Conservation (phyloP, 331 rosid genomes). For the Saraca asoca region DNA sequence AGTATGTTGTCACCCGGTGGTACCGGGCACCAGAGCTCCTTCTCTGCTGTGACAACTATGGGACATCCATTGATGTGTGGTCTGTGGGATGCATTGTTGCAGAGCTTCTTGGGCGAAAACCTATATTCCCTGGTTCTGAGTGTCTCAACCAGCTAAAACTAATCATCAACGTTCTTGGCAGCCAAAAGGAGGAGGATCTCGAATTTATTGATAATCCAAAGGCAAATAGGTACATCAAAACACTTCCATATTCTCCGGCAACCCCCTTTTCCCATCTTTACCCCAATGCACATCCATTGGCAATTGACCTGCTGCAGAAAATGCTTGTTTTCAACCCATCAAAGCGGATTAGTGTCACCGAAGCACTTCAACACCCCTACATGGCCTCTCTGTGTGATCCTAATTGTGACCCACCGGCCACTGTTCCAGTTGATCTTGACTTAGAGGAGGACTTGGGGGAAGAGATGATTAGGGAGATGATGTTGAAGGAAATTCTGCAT, state of each 20-base stretch:
- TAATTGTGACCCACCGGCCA: slow-evolving; percentile 55
- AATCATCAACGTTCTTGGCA: slow-evolving; percentile 73
- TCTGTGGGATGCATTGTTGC: slow-evolving; percentile 88
- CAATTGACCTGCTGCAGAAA: slow-evolving; percentile 70
- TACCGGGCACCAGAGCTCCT: slow-evolving; percentile 86
- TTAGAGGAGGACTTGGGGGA: slow-evolving; percentile 77
- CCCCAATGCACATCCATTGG: slow-evolving; percentile 71
- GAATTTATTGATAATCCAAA: slow-evolving; percentile 76
- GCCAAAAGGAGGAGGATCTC: slow-evolving; percentile 81
- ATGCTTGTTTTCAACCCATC: slow-evolving; percentile 85
- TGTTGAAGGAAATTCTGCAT: slow-evolving; percentile 79
- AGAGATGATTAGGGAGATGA: slow-evolving; percentile 81
- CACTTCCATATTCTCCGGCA: slow-evolving; percentile 58
- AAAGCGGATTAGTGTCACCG: slow-evolving; percentile 66
- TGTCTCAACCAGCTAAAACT: slow-evolving; percentile 78
- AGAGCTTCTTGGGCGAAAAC: slow-evolving; percentile 77
- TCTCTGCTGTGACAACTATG: slow-evolving; percentile 83
- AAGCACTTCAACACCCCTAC: slow-evolving; percentile 85
- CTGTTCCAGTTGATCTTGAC: slow-evolving; percentile 75
- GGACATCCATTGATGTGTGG: slow-evolving; percentile 84
- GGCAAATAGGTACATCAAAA: slow-evolving; percentile 65
- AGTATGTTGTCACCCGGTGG: slow-evolving; percentile 89
- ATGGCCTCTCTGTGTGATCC: slow-evolving; percentile 79
- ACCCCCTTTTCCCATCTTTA: slow-evolving; percentile 58
- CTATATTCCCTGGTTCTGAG: slow-evolving; percentile 75